Conservation (phyloP, 164 flowering plant species). For the Houttuynia cordata region DNA sequence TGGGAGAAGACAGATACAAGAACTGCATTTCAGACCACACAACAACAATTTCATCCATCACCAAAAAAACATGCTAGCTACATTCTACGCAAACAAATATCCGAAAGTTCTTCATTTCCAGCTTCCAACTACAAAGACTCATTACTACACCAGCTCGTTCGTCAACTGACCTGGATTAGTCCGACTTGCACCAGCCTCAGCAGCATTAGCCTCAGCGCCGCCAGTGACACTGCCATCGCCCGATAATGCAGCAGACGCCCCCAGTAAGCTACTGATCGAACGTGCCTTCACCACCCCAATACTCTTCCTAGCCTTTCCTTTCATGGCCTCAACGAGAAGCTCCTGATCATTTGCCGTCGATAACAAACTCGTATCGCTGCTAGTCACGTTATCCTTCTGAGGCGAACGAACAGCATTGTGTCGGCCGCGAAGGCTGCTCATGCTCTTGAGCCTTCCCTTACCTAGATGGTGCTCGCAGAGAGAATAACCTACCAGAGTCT, state of each 20-base stretch:
- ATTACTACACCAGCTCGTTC: not conserved
- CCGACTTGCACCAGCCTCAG: not conserved
- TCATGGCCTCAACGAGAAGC: conserved; percentile 4
- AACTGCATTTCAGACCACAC: not conserved
- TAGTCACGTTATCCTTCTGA: not conserved
- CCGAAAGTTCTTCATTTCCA: no score
- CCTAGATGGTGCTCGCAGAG: conserved; percentile 90
- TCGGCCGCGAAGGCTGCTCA: conserved; percentile 28
- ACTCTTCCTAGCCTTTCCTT: conserved; percentile 40
- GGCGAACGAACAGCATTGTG: not conserved
- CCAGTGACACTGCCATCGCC: not conserved
- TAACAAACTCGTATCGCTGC: not conserved
- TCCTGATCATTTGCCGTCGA: not conserved
- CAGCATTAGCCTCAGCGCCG: not conserved
- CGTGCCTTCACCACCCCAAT: conserved; percentile 73
- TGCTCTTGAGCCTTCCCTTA: conserved; percentile 61
- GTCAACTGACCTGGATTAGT: not conserved
- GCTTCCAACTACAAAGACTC: not conserved
- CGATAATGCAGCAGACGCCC: conserved; percentile 13
- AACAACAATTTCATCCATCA: not conserved
- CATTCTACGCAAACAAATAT: not conserved
- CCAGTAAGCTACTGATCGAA: conserved; percentile 58
- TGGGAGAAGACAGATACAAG: not conserved
- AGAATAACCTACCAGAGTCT: conserved; percentile 73
- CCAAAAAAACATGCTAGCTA: no score